These are phyloP conservation scores for Allium fistulosum DNA, from an alignment of 106 monocot genomes.

Conservation along the genomic window DNA sequence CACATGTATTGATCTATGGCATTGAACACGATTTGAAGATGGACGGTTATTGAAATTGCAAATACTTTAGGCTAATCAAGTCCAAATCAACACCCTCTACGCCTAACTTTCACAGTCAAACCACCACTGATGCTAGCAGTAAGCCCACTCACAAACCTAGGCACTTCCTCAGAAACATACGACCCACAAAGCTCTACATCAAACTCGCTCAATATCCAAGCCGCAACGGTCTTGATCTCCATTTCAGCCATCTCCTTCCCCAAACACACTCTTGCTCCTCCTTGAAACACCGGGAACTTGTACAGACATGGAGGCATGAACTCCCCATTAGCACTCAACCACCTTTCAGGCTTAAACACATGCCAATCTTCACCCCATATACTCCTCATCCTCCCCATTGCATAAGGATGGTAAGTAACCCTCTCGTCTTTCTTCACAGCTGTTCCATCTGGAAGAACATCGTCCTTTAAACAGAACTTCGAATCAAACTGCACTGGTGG, in stretches of 20 bases:
- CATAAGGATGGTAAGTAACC: slow-evolving; percentile 39
- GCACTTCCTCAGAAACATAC: not conserved
- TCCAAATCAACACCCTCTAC: not conserved
- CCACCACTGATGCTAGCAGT: not conserved
- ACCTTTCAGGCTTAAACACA: slow-evolving; percentile 18
- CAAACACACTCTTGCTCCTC: slow-evolving; percentile 13
- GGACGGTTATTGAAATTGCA: no score
- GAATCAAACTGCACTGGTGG: slow-evolving; percentile 53
- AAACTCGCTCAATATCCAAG: slow-evolving; percentile 15
- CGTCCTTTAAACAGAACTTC: slow-evolving; percentile 36
- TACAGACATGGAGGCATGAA: slow-evolving; percentile 16
- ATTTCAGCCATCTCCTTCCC: slow-evolving; percentile 31
- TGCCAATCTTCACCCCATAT: slow-evolving; percentile 20
- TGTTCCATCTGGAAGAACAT: slow-evolving; percentile 34
- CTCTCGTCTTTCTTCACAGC: slow-evolving; percentile 10
- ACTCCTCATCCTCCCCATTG: slow-evolving; percentile 33
- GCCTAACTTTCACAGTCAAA: not conserved
- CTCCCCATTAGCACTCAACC: slow-evolving; percentile 1
- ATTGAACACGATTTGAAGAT: no score
- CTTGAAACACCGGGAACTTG: slow-evolving; percentile 14
- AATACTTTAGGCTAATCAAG: no score
- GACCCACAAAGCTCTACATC: slow-evolving; percentile 4
- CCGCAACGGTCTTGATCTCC: slow-evolving; percentile 37
- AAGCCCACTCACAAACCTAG: not conserved
- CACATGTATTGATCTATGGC: no score